Evolutionary conservation across 129 eudicot species (phyloP), one percentile per base, ranked within the genome.

Genomic region (Flaveria trinervia): DNA sequence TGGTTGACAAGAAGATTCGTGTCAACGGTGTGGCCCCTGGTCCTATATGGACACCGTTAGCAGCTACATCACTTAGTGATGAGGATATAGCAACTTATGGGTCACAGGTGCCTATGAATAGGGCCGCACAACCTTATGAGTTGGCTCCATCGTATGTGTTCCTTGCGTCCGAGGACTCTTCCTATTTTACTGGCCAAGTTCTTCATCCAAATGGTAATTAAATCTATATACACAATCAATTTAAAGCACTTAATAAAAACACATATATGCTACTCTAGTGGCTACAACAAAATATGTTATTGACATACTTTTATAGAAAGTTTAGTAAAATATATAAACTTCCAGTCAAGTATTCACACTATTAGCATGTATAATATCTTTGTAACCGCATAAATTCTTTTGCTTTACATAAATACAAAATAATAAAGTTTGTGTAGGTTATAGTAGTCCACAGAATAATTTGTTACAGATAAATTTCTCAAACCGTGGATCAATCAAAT

Each of bases 1-100:
- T 93, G 6, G 87, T 82, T 4, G 59, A 82, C 70, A 84, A 77
- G 57, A 90, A 90, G 7, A 93, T 90, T 9, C 85, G 97, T 0
- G 98, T 93, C 18, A 93, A 93, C n/a, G 98, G 87, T 1, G 98
- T 93, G 13, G 98, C 98, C 9, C 98, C 96, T 0, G 98, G 97
- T 0, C 96, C 96, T 1, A 70, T 90, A 2, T 93, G 97, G 98
- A 93, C 98, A 0, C 98, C 98, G 1, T 51, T 93, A 64, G 83
- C 87, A 45, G 91, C 96, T 9, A 81, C 98, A 1, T 77, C 98
- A 0, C 75, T 82, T 18, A 50, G 65, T 1, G 89, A 84, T 16
- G 84, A 93, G 25, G 85, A 93, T 57, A 70, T 71, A 13, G 61
- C 75, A 0, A 79, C 20, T 7, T 93, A 90, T 5, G 97, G 98